These are phyloP conservation scores for Colletotrichum musae DNA, from an alignment of 2,329 filamentous ascomycete species.

Conservation along the genomic window DNA sequence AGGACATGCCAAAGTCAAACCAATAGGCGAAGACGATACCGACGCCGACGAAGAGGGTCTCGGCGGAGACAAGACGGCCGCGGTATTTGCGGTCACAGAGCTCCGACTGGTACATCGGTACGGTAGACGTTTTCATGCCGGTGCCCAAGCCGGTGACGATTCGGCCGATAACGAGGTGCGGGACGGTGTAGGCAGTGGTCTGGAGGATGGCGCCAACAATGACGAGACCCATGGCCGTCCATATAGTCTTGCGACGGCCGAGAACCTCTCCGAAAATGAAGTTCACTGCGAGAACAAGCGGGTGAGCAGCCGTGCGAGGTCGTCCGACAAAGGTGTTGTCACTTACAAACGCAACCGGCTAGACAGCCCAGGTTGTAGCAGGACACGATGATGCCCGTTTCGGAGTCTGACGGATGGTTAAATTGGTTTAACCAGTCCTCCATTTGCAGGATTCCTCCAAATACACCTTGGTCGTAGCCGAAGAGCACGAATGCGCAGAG, in stretches of 20 bases:
- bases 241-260: conserved; percentile 51
- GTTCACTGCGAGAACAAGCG: not conserved
- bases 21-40: conserved; percentile 56
- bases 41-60: conserved; percentile 57
- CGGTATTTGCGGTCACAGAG: conserved; percentile 58
- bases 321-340: fast-evolving
- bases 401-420: conserved; percentile 45
- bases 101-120: conserved; percentile 61
- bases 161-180: conserved; percentile 59
- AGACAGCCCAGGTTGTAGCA: conserved; percentile 60
- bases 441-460: conserved; percentile 62
- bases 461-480: conserved; percentile 65
- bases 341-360: conserved; percentile 51
- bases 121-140: conserved; percentile 52
- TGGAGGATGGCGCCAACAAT: conserved; percentile 53
- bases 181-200: conserved; percentile 51
- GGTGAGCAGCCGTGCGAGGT: not conserved
- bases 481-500: conserved; percentile 49
- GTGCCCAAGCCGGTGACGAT: conserved; percentile 58
- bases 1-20: conserved; percentile 56
- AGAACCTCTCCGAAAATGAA: conserved; percentile 52
- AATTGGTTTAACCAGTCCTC: conserved; percentile 55
- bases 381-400: conserved; percentile 49
- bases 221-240: conserved; percentile 50
- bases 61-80: conserved; percentile 57